Base-by-base conservation (phyloP, 345 rosid species). In the Cardamine resedifolia region DNA sequence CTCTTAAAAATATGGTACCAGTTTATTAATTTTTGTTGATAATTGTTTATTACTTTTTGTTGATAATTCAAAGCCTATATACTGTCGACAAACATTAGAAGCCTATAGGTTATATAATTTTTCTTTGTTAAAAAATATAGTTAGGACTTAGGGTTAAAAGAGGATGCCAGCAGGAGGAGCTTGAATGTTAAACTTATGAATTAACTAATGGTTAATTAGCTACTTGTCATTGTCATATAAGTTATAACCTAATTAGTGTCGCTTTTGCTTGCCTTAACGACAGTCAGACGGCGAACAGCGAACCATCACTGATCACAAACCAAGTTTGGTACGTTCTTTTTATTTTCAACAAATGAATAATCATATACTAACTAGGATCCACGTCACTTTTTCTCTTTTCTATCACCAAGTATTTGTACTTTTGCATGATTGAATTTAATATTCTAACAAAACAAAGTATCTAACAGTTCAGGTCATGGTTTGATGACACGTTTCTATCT, bases 251-350 rank as follows among this genome's bases (percentile, higher is more conserved):
- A 21, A 10, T n/a, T 56, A 21, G 49, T 15, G 45, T 58, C 18
- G 59, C 39, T 48, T 59, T 59, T 34, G 36, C 39, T 48, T 71
- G 28, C 39, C 38, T 59, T 11, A 48, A 70, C 10, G 49, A 59
- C 30, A 33, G 8, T 15, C 1, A 33, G 28, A 45, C 47, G 74
- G 34, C 65, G 43, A 50, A 41, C 6, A 39, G 18, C 59, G 28
- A 49, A 61, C 60, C 67, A n/a, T n/a, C n/a, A n/a, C n/a, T n/a
- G n/a, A 34, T 57, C 33, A 20, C 43, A 38, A 41, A 49, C 61
- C 61, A 51, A 49, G 68, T 70, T 58, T 20, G 15, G 53, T 52
- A 28, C 9, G 0, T 2, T 53, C 8, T 19, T 55, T 44, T 7
- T 6, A 43, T 7, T 24, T 3, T 11, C 19, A 10, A 44, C 26